A percentile compares a stretch with the other conserved stretches of the same genome.
Evolutionary conservation across 225 moss, liverwort and hornwort genomes (phyloP).

Genomic region (Pseudisothecium myosuroides): DNA sequence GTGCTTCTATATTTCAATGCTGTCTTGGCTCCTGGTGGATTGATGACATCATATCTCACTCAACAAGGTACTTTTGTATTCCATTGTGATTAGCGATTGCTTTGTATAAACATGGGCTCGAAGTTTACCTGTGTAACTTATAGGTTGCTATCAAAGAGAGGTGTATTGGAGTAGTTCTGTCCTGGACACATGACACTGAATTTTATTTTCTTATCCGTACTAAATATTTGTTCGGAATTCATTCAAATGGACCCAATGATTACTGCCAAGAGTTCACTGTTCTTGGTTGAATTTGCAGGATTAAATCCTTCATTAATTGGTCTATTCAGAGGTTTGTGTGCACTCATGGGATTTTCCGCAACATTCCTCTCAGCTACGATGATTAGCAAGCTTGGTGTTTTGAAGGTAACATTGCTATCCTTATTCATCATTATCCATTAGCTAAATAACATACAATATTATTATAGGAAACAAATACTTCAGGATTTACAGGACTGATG

Average conservation of each 20-base stretch:
- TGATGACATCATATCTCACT: constrained; percentile 59
- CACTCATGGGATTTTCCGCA: constrained; percentile 64
- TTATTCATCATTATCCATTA: background rate
- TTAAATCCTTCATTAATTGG: constrained; percentile 66
- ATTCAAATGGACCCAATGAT: background rate
- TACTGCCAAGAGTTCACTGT: background rate
- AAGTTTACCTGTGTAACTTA: background rate
- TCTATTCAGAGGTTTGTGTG: constrained; percentile 67
- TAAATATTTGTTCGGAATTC: background rate
- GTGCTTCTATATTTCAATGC: constrained; percentile 78
- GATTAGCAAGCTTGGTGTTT: constrained; percentile 63
- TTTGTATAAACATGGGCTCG: background rate
- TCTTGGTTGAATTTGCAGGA: constrained; percentile 16
- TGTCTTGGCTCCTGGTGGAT: constrained; percentile 48
- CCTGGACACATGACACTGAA: background rate
- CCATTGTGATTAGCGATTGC: background rate
- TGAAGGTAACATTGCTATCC: constrained; percentile 33
- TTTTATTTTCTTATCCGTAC: background rate
- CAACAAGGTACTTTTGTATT: constrained; percentile 43
- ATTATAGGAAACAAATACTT: background rate
- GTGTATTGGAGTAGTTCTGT: background rate
- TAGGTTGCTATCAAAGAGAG: background rate
- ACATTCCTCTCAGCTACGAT: constrained; percentile 66
- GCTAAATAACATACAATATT: background rate
- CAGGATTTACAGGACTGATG: background rate